Evolutionary conservation across 169 alveolate species (phyloP).

Genomic region (Cryptosporidium baileyi): DNA sequence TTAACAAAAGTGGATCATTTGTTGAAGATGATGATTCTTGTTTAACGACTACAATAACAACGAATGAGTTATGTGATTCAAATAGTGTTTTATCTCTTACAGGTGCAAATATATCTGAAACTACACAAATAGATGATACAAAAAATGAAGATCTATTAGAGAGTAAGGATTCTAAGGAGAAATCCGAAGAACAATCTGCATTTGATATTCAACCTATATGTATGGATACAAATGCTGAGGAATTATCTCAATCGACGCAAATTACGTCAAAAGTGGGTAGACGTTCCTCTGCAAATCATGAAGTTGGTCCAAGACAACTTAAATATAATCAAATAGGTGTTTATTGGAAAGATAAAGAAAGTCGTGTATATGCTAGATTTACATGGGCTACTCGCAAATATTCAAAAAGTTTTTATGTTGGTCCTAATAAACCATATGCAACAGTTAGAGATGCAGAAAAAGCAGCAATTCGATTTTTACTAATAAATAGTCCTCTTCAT

Average conservation of each 20-base stretch:
- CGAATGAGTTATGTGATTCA: slow-evolving; percentile 65
- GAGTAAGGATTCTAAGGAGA: slow-evolving; percentile 8
- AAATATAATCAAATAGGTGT: slow-evolving; percentile 66
- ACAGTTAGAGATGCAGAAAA: slow-evolving; percentile 68
- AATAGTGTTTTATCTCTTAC: slow-evolving; percentile 58
- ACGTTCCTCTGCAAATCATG: slow-evolving; percentile 46
- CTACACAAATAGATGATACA: neutral
- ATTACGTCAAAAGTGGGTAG: slow-evolving; percentile 21
- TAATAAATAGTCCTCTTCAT: slow-evolving; percentile 59
- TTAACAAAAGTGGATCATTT: slow-evolving; percentile 4
- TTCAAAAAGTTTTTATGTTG: slow-evolving; percentile 65
- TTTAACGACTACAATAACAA: slow-evolving; percentile 61
- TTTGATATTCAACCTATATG: slow-evolving; percentile 58
- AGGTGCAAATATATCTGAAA: slow-evolving; percentile 21
- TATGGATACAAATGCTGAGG: slow-evolving; percentile 3
- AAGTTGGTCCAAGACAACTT: slow-evolving; percentile 55
- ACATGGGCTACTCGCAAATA: slow-evolving; percentile 69
- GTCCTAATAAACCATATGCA: slow-evolving; percentile 68
- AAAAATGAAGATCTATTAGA: neutral
- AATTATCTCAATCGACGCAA: neutral
- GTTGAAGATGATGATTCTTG: slow-evolving; percentile 69
- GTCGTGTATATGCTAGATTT: slow-evolving; percentile 70
- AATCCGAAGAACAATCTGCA: slow-evolving; percentile 57
- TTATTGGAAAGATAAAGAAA: slow-evolving; percentile 68
- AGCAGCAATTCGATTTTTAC: slow-evolving; percentile 54